Evolutionary conservation across 2,329 filamentous ascomycete genomes (phyloP).

Genomic region (Fusarium oxysporum): DNA sequence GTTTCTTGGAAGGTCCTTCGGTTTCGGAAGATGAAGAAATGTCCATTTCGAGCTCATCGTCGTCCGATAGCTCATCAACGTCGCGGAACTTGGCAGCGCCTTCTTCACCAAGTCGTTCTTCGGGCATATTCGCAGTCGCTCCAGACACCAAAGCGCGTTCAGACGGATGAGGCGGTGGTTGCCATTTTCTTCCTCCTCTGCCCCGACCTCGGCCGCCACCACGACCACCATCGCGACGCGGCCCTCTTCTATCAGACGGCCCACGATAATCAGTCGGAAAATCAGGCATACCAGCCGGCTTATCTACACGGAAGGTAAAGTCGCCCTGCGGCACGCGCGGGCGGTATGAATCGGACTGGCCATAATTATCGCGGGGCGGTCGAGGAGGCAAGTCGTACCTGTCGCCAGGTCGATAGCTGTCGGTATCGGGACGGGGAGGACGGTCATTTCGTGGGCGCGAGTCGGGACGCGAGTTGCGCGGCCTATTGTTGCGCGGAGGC

Average conservation of each 20-base stretch:
- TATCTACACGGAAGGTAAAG: slow-evolving; percentile 67
- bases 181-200: slow-evolving; percentile 49
- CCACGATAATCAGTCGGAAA: slow-evolving; percentile 37
- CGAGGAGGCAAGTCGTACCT: slow-evolving; percentile 35
- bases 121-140: slow-evolving; percentile 54
- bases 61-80: slow-evolving; percentile 70
- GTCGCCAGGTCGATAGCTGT: slow-evolving; percentile 48
- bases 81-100: slow-evolving; percentile 64
- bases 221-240: slow-evolving; percentile 44
- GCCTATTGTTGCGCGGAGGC: slow-evolving; percentile 31
- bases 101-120: slow-evolving; percentile 61
- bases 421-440: slow-evolving; percentile 39
- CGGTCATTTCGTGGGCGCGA: slow-evolving; percentile 30
- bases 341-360: slow-evolving; percentile 46
- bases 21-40: slow-evolving; percentile 58
- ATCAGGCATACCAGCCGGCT: slow-evolving; percentile 61
- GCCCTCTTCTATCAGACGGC: slow-evolving; percentile 32
- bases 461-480: slow-evolving; percentile 27
- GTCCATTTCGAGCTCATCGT: slow-evolving; percentile 73
- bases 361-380: slow-evolving; percentile 39
- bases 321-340: slow-evolving; percentile 57
- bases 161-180: slow-evolving; percentile 55
- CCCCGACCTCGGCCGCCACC: slow-evolving; percentile 42
- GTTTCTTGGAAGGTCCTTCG: slow-evolving; percentile 57
- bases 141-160: slow-evolving; percentile 64